phyloP scores from a whole-genome alignment of 805 yeast species.

The Teunomyces gatunensis region DNA sequence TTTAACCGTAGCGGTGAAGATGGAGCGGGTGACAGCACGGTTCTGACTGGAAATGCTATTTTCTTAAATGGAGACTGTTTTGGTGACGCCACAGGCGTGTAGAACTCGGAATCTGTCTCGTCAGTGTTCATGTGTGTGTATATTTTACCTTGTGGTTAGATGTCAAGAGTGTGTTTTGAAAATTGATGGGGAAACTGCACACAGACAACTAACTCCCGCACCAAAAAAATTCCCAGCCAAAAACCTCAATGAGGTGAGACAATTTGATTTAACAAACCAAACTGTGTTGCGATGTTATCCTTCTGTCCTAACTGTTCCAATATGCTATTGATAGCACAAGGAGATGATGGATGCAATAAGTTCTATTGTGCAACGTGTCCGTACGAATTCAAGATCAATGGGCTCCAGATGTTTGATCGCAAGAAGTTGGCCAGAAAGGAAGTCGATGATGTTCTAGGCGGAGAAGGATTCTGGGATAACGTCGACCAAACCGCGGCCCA shows the following conservation, averaged over 20 bases:
- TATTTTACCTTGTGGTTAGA: not conserved
- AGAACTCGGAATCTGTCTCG: conserved; percentile 1
- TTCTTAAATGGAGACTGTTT: not conserved
- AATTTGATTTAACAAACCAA: not conserved
- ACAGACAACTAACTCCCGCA: not conserved
- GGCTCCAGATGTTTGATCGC: conserved; percentile 81
- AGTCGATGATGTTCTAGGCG: conserved; percentile 95
- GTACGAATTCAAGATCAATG: conserved; percentile 85
- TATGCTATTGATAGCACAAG: conserved; percentile 69
- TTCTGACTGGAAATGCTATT: not conserved
- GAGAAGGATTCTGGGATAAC: conserved; percentile 97
- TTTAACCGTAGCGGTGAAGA: not conserved
- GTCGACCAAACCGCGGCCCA: conserved; percentile 94
- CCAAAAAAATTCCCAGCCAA: not conserved
- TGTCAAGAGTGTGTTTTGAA: not conserved
- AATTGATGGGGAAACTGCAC: not conserved
- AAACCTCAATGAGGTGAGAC: not conserved
- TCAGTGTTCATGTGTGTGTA: not conserved
- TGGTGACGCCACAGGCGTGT: not conserved
- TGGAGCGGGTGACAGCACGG: not conserved
- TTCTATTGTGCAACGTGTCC: conserved; percentile 94
- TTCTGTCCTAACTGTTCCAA: conserved; percentile 95
- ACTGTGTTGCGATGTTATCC: conserved; percentile 60
- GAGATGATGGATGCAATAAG: conserved; percentile 57
- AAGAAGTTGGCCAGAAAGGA: conserved; percentile 80